These are phyloP conservation scores for Rhizopogon rudus DNA, from an alignment of 768 basidiomycete species.

Conservation along the genomic window DNA sequence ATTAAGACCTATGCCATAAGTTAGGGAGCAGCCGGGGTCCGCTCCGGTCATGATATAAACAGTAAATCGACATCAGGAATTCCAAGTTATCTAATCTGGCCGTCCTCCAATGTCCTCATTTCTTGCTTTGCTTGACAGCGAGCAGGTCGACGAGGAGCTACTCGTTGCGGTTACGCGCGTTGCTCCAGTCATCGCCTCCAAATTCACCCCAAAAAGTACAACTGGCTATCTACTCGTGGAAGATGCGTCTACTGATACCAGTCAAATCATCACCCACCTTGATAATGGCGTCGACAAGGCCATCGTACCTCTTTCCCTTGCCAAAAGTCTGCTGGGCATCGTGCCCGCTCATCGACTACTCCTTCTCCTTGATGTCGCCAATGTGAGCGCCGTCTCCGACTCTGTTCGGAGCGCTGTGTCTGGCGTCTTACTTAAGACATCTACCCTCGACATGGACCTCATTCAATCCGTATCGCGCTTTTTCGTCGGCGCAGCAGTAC, in stretches of 20 bases:
- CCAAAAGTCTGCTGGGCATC: constrained; percentile 58
- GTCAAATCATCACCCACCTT: constrained; percentile 58
- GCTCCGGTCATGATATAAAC: too few relatives aligned
- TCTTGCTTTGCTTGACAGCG: constrained; percentile 52
- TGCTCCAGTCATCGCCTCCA: constrained; percentile 61
- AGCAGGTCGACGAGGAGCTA: constrained; percentile 39
- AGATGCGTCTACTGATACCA: constrained; percentile 38
- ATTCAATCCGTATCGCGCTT: constrained; percentile 75
- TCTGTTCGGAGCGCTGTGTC: constrained; percentile 68
- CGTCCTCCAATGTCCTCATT: constrained; percentile 40
- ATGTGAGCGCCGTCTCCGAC: constrained; percentile 71
- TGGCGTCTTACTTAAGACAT: constrained; percentile 76
- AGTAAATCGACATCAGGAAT: too few relatives aligned
- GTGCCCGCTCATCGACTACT: constrained; percentile 71
- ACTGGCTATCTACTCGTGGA: constrained; percentile 55
- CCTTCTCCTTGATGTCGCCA: constrained; percentile 70
- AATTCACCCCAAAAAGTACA: constrained; percentile 17
- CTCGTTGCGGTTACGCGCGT: constrained; percentile 63
- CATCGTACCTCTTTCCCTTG: constrained; percentile 64
- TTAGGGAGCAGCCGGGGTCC: too few relatives aligned
- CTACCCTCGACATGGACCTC: constrained; percentile 56
- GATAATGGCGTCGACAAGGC: constrained; percentile 80
- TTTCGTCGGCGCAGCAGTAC: constrained; percentile 57
- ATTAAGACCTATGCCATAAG: too few relatives aligned
- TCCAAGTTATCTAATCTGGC: too few relatives aligned